Evolutionary conservation across 75 land plant genomes (phyloP), one percentile per base, ranked within the genome.

Genomic region (Cryptomeria japonica): DNA sequence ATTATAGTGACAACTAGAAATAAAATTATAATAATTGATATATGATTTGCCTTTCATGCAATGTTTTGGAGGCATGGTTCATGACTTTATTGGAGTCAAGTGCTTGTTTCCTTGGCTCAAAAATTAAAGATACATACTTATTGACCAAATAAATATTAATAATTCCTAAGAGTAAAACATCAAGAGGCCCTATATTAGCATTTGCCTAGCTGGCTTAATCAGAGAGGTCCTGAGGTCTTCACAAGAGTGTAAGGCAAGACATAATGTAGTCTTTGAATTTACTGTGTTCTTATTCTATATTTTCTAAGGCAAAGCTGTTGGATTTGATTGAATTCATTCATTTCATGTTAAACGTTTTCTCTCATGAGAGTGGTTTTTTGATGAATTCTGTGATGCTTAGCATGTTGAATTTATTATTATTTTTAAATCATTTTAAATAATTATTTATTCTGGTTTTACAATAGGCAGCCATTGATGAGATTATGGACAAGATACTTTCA

Each of bases 401-500:
- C 19, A 14, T 58, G 12, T 76, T 22, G 18, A 39, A 85, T 79
- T 68, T 76, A 38, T 53, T 78, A 18, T 9, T 18, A 34, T 47
- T 6, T 75, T 7, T 76, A 5, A n/a, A 55, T 55, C 32, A 32
- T 16, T 55, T 42, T 47, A 31, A 85, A 9, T 88, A 32, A 37
- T 84, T 53, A 8, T 55, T 38, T 15, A 25, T 85, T 84, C 36
- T 44, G 53, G 12, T 42, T 86, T 55, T 85, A 58, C 70, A 9
- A 28, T 58, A 93, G 95, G 84, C 5, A 86, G 95, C 92, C 42
- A 88, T 94, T 58, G 56, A 80, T 19, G 95, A 92, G 39, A 89
- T 89, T 53, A 18, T 92, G 31, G 90, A 88, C 32, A 90, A 87
- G 91, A 90, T 94, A 55, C 88, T 94, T 13, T 79, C 89, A 22